Evolutionary conservation across 2,329 filamentous ascomycete species (phyloP), one percentile per base, ranked within the genome.

Genomic region (Ceratocystis colombiana): DNA sequence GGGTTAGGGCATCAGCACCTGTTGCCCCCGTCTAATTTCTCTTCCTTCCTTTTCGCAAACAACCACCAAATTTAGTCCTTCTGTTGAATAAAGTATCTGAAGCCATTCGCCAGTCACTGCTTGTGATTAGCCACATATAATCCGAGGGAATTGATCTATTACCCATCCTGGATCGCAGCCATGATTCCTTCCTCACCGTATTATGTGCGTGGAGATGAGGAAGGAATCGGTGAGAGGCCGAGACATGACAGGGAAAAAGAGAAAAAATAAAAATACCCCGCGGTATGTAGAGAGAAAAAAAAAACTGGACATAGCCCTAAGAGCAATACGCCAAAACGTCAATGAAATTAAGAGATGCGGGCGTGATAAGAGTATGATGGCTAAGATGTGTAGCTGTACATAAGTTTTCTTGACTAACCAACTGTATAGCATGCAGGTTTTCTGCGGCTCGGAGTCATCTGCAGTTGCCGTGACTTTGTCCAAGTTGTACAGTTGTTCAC

Each of bases 201-300:
- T 41, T 41, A 33, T 61, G 59, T 61, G 57, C 30, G 30, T 44
- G 57, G 37, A 22, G 30, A 41, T 30, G 41, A 28, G 53, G 22
- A 57, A 57, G 53, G 53, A 57, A 57, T 57, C 53, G 53, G 53
- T 33, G 53, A 57, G 53, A 57, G 53, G 28, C 53, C 53, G 53
- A 57, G 53, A 57, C 53, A 57, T 15, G 44, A 33, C 22, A 45
- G 25, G 44, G 44, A 15, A 45, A 22, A 44, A 37, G 4, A 15
- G n/a, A 15, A 50, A 50, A 12, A 50, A 48, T 8, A 48, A 25
- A 50, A 22, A 50, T 22, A 50, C 48, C 48, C 48, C 48, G 48
- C 20, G 48, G 48, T 41, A 50, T 50, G 7, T 50, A 50, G n/a
- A 50, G n/a, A 25, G 17, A 1, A 50, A 22, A 50, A 50, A 50